Conservation (phyloP, 495 filamentous ascomycete species). For the Elasticomyces elasticus region DNA sequence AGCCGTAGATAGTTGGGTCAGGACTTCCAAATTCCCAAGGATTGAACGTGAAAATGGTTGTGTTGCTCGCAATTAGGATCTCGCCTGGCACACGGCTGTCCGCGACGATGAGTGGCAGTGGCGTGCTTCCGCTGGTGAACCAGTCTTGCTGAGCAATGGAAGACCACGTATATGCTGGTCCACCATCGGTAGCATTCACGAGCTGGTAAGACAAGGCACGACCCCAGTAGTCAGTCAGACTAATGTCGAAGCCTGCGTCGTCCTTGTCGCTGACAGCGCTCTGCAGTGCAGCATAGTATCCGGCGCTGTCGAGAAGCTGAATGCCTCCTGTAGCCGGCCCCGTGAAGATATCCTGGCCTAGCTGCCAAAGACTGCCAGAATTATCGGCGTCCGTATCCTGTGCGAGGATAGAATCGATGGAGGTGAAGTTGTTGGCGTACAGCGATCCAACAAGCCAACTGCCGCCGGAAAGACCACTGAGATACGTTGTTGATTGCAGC, state of each 20-base stretch:
- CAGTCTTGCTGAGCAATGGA: conserved; percentile 61
- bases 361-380: conserved; percentile 57
- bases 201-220: conserved; percentile 77
- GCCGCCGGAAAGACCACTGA: conserved; percentile 78
- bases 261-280: conserved; percentile 55
- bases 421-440: conserved; percentile 83
- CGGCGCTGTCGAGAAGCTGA: conserved; percentile 37
- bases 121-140: conserved; percentile 61
- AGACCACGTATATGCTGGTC: conserved; percentile 73
- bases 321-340: conserved; percentile 48
- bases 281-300: conserved; percentile 59
- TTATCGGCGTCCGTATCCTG: conserved; percentile 43
- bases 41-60: conserved; percentile 79
- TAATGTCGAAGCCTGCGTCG: conserved; percentile 61
- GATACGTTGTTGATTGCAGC: conserved; percentile 74
- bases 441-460: conserved; percentile 81
- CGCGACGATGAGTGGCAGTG: conserved; percentile 74
- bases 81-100: conserved; percentile 63
- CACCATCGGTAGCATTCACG: conserved; percentile 67
- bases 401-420: conserved; percentile 53
- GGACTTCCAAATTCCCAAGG: conserved; percentile 79
- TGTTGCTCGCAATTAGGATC: conserved; percentile 56
- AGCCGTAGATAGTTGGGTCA: conserved; percentile 73
- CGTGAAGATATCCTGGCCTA: conserved; percentile 66
- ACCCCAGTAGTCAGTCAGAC: conserved; percentile 73